These are phyloP conservation scores for Mortierella antarctica DNA, from an alignment of 192 early-diverging fungal species.

Conservation along the genomic window DNA sequence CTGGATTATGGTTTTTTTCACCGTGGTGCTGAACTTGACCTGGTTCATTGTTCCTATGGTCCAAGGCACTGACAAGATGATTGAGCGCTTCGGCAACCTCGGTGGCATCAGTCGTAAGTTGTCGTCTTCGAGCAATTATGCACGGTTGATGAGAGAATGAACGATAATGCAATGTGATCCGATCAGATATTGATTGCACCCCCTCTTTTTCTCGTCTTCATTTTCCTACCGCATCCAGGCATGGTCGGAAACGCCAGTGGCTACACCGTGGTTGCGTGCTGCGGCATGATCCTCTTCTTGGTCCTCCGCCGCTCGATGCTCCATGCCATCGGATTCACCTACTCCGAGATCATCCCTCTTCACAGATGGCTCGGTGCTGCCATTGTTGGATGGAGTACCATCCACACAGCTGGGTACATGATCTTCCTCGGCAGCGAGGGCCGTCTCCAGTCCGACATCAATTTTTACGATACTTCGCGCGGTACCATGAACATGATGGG, in stretches of 20 bases:
- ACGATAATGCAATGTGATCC: background rate
- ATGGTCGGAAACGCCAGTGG: conserved; percentile 40
- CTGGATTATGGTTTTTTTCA: conserved; percentile 36
- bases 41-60: conserved; percentile 34
- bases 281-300: conserved; percentile 48
- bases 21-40: conserved; percentile 24
- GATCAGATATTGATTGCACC: background rate
- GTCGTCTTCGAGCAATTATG: background rate
- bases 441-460: conserved; percentile 33
- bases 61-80: conserved; percentile 1
- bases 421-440: conserved; percentile 23
- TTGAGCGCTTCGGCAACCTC: conserved; percentile 20
- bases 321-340: conserved; percentile 52
- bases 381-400: conserved; percentile 42
- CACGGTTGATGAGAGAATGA: too few species aligned
- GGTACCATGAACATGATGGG: conserved; percentile 52
- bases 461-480: conserved; percentile 32
- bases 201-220: background rate
- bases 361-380: conserved; percentile 49
- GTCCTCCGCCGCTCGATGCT: conserved; percentile 54
- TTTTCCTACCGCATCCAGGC: conserved; percentile 5
- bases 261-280: conserved; percentile 34
- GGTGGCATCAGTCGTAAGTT: conserved; percentile 45
- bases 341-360: conserved; percentile 43
- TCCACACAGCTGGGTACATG: conserved; percentile 44